Evolutionary conservation across 2,329 filamentous ascomycete species (phyloP).

Genomic region (Calonectria hongkongensis): DNA sequence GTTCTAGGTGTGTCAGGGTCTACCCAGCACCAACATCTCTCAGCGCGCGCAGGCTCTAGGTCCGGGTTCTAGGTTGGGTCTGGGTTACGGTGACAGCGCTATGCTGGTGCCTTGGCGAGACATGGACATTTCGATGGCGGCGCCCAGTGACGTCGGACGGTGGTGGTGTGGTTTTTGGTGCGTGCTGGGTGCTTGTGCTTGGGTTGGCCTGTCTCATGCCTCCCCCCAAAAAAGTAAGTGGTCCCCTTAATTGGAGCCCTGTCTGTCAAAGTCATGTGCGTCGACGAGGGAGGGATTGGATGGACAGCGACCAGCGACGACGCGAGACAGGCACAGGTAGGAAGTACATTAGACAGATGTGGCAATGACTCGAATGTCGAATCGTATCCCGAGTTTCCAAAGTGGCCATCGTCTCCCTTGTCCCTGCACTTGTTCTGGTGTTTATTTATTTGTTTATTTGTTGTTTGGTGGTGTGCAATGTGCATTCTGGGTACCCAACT

Average conservation of each 20-base stretch:
- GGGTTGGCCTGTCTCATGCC: slow-evolving; percentile 4
- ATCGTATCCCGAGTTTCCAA: slow-evolving; percentile 40
- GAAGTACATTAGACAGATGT: slow-evolving; percentile 13
- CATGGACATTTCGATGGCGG: slow-evolving; percentile 9
- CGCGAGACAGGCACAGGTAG: slow-evolving; percentile 22
- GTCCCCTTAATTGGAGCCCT: slow-evolving; percentile 32
- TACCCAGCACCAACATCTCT: slow-evolving; percentile 20
- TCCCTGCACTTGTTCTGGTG: slow-evolving; percentile 31
- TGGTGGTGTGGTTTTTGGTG: slow-evolving; percentile 52
- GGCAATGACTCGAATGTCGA: slow-evolving; percentile 25
- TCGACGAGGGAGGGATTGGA: slow-evolving; percentile 27
- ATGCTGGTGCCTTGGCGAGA: slow-evolving; percentile 19
- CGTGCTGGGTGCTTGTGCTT: slow-evolving; percentile 33
- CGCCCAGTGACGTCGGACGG: slow-evolving; percentile 49
- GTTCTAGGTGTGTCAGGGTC: slow-evolving; percentile 14
- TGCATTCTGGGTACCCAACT: not conserved
- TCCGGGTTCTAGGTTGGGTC: slow-evolving; percentile 24
- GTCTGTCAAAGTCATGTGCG: slow-evolving; percentile 40
- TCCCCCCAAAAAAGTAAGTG: not conserved
- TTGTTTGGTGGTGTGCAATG: slow-evolving; percentile 13
- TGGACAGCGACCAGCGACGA: slow-evolving; percentile 9
- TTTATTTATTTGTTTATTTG: slow-evolving; percentile 31
- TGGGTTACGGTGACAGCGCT: slow-evolving; percentile 22
- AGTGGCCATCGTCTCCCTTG: slow-evolving; percentile 37
- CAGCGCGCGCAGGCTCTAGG: slow-evolving; percentile 14